Evolutionary conservation across 495 filamentous ascomycete genomes (phyloP), one percentile per base, ranked within the genome.

Genomic region (Penicillium turbatum): DNA sequence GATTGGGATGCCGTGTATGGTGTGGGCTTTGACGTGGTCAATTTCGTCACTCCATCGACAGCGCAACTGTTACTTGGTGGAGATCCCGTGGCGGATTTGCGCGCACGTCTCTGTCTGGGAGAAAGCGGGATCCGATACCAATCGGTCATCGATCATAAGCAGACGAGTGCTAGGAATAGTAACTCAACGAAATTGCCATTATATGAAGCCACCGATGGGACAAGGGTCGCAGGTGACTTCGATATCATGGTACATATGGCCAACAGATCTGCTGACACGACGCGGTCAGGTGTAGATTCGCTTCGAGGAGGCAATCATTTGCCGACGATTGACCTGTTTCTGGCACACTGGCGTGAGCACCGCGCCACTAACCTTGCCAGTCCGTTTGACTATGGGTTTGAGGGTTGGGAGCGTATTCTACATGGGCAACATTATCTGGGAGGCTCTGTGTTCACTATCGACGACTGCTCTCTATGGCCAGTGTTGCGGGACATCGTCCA

Each of bases 1-100:
- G 82, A 90, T 60, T 96, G 93, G 95, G 76, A 85, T 17, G 74
- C 68, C 1, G 65, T 78, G 12, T 98, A 98, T 59, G 95, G 92
- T 1, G 53, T 52, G 0, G 93, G 93, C 1, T 97, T 91, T 51
- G 86, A 97, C 61, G 90, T 96, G 1, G 78, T 98, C 42, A 90
- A 98, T 59, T 80, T 87, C 61, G 68, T 76, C 7, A 75, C 70
- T 19, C 71, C 78, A 2, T 73, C 72, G 29, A 68, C 80, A 10
- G 73, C 79, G 10, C 74, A 78, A 31, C 63, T 89, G 6, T 77
- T 76, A 49, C 61, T 79, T 1, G 78, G 80, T 31, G 61, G 69
- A 0, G 81, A 88, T 43, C 37, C 54, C 0, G 63, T 89, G 15
- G 73, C 76, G 3, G 84, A 88, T 53, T 61, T 81, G 55, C 72